Evolutionary conservation across 164 flowering plant genomes (phyloP), one percentile per base, ranked within the genome.

Genomic region (Tinospora cordifolia): DNA sequence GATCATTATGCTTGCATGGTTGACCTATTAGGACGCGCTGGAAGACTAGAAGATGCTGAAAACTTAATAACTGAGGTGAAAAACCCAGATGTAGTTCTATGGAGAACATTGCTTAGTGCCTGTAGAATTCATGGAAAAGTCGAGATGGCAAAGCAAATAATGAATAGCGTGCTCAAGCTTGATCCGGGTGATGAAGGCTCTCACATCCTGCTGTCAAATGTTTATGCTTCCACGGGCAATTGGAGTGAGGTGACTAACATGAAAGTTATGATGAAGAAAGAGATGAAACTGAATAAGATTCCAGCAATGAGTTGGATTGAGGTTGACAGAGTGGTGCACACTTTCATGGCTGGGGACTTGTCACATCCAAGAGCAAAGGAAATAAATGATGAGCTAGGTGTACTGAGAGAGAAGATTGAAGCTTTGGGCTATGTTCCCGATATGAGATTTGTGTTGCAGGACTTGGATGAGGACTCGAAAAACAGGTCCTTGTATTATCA

Each of bases 1-100:
- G 84, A 82, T 72, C 84, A 86, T 68, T 82, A 81, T 70, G 75
- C 83, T 41, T 84, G 87, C 78, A 80, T 84, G 87, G 80, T 86
- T 71, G 84, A 83, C 80, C 62, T 86, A 36, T 75, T 86, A 30
- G 89, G 87, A 8, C 81, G 86, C 30, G 78, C 81, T 70, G 83
- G 89, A 65, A 81, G 77, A 65, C 80, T 86, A 8, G 60, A 80
- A 74, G 87, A 84, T 65, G 89, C 86, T 25, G 85, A 84, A 76
- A 70, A 36, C 59, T 39, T 86, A 21, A 76, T 81, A 51, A 67
- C 26, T 26, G 66, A 80, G 68, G 78, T 80, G 0, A 59, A 62
- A 24, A 70, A 75, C 15, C 86, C 87, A 6, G 87, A 81, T 75
- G 79, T 79, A 8, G 87, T 86, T 60, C 65, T 83, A 22, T 86